Percentiles rank a stretch among this genome's conserved stretches.
phyloP scores from a whole-genome alignment of 306 rosid genomes.

The Ziziphus jujuba region DNA sequence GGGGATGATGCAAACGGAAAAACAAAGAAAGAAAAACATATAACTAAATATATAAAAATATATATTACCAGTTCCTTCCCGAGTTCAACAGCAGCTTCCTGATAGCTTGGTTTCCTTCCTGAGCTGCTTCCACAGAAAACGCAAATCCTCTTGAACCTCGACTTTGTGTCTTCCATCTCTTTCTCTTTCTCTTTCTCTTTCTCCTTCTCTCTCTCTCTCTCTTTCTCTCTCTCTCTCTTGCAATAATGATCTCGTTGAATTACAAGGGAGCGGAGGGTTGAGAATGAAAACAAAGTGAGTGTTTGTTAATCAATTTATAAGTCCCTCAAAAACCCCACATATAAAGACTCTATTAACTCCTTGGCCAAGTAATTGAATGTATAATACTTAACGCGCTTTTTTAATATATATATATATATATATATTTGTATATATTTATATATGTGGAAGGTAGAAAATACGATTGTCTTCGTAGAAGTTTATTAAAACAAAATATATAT shows the following conservation, averaged over 20 bases:
- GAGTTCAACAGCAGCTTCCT: constrained; percentile 90
- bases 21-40: not conserved
- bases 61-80: constrained; percentile 76
- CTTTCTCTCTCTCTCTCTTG: constrained; percentile 18
- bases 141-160: constrained; percentile 88
- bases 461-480: constrained; percentile 7
- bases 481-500: too few species aligned
- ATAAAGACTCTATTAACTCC: constrained; percentile 1
- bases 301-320: constrained; percentile 26
- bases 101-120: constrained; percentile 89
- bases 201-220: too few species aligned
- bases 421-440: too few species aligned
- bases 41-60: not conserved
- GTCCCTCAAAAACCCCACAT: not conserved
- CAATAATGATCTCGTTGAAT: constrained; percentile 19
- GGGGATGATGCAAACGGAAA: not conserved
- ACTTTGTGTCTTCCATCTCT: constrained; percentile 72
- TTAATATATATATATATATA: not conserved
- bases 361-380: constrained; percentile 23
- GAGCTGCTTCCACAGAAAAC: constrained; percentile 98
- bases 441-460: constrained; percentile 16
- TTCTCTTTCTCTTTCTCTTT: not conserved
- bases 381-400: too few species aligned
- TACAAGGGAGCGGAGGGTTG: constrained; percentile 28
- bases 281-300: constrained; percentile 38